Evolutionary conservation across 352 stramenopile species (phyloP), one percentile per base, ranked within the genome.

Genomic region (Phytophthora palmivora): DNA sequence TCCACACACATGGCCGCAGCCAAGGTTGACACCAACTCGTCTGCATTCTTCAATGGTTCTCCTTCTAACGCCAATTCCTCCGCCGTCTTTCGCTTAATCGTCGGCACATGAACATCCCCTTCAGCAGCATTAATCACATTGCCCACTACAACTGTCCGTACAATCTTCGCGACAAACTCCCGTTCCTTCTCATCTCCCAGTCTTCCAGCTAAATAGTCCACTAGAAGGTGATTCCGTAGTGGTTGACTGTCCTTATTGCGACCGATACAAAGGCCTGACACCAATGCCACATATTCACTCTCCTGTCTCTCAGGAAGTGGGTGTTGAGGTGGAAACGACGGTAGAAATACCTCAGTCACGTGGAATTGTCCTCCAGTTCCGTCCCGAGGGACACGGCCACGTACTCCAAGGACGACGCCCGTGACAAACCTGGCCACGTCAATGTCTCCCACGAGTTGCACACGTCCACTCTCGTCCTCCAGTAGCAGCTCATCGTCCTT

Each of bases 1-100:
- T 98, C 96, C 7, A 98, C 79, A n/a, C 89, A 85, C 74, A 98
- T 91, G 46, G 80, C 78, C 4, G 76, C 69, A 6, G 88, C 81
- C 7, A 96, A 67, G 10, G 80, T 80, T 0, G 88, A 88, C 51
- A 97, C 67, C 30, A 88, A n/a, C 37, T 87, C 70, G 63, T 97
- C 89, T 10, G 81, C 62, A 49, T 95, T 86, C 36, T 78, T 74
- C 52, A 94, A 55, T 0, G 86, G 85, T 34, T 76, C 68, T 26
- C 73, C 72, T 28, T 88, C 74, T 6, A 83, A 36, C 6, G 63
- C 54, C 21, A 87, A 46, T 54, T 88, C 15, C 37, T 75, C 67
- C 0, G 67, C 61, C 18, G 74, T 79, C 60, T 87, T 87, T 54
- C 81, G 83, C 45, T 75, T 79, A 11, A 67, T 63, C 6, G 55